Percentiles rank a stretch among this genome's conserved stretches.
These are phyloP conservation scores for Alternaria hordeiaustralica DNA, from an alignment of 2,329 filamentous ascomycete species.

Conservation along the genomic window DNA sequence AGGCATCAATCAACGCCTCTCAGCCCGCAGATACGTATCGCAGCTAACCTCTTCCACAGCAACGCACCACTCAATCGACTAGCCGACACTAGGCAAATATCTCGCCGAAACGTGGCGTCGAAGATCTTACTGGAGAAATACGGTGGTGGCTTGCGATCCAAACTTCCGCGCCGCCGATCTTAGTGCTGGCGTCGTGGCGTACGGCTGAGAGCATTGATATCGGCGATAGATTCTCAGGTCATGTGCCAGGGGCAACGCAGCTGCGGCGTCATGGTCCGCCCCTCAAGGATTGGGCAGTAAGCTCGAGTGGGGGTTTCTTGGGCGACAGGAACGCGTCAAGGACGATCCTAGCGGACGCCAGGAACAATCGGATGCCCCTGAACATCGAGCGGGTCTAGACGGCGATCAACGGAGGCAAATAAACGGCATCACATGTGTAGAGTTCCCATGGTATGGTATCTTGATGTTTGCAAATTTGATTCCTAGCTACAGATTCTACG, in stretches of 20 bases:
- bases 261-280: not conserved
- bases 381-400: not conserved
- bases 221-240: not conserved
- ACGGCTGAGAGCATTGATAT: not conserved
- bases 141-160: not conserved
- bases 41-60: not conserved
- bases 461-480: constrained; percentile 4
- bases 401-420: not conserved
- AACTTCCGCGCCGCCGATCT: not conserved
- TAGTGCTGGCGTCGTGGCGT: not conserved
- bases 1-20: not conserved
- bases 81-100: not conserved
- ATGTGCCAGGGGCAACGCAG: not conserved
- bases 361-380: not conserved
- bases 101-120: not conserved
- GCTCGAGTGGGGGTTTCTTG: not conserved
- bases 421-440: not conserved
- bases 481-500: constrained; percentile 4
- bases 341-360: not conserved
- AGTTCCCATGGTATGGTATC: not conserved
- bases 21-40: not conserved
- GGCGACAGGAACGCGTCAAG: not conserved
- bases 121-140: not conserved
- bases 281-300: not conserved
- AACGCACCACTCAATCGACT: not conserved